Evolutionary conservation across 164 flowering plant genomes (phyloP), one percentile per base, ranked within the genome.

Genomic region (Piper longum): DNA sequence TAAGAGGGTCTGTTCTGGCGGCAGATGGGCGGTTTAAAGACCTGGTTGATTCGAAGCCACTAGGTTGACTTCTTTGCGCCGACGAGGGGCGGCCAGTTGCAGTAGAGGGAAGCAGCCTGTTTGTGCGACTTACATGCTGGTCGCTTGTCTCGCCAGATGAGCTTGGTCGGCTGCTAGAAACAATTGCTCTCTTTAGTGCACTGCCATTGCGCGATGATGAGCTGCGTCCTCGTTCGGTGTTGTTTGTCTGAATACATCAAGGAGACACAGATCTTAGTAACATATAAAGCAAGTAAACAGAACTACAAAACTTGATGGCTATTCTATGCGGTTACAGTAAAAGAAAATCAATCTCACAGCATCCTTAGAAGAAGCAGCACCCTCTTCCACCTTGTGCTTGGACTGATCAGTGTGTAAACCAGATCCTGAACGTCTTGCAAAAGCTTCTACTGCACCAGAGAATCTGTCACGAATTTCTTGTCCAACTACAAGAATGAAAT

Each of bases 371-470:
- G 72, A 45, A 36, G 71, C 52, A 16, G 60, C 62, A 44, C 56
- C 51, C 19, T 67, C 75, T 60, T 71, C 80, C 19, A 4, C 67
- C 69, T 71, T 82, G 62, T 77, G 77, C 68, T 66, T 76, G 57
- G 73, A 74, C 62, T 66, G 73, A 67, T 75, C 80, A 16, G 75
- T 80, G 61, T 75, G 79, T 52, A 68, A 56, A 62, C 75, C 80
- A 58, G 81, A 56, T 43, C 73, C 60, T 55, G 81, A 56, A 51
- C 74, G 70, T 74, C 84, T 73, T 60, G 84, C 63, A 70, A 79
- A 83, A 64, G 81, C 77, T 58, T 83, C 85, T 17, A 81, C 77
- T 56, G 83, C 75, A 70, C 83, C 83, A 6, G 84, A 70, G 42
- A 80, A 69, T 70, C 76, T 75, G 64, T 82, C 82, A 62, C 79